Percentiles rank a stretch among this genome's conserved stretches.
Conservation (phyloP, 768 basidiomycete species). For the Tylopilus sp. region DNA sequence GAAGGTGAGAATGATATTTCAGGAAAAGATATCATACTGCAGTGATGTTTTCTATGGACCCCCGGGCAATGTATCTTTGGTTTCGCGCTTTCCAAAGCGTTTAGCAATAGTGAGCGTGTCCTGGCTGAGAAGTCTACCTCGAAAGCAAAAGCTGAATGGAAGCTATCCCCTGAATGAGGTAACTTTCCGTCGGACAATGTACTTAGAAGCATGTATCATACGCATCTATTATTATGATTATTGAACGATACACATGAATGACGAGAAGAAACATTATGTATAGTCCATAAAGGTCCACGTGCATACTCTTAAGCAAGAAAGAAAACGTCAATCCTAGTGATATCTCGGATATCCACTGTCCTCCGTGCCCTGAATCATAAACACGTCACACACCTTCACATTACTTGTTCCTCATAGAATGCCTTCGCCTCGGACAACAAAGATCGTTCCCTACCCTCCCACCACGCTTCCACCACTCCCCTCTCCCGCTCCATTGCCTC, state of each 20-base stretch:
- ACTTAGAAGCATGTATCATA: no score
- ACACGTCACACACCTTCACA: conserved; percentile 14
- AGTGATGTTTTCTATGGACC: no score
- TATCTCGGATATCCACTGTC: not conserved
- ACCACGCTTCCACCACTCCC: conserved; percentile 51
- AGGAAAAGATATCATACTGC: no score
- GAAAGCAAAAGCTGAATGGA: no score
- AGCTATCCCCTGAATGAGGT: no score
- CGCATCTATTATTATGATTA: not conserved
- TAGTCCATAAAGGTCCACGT: not conserved
- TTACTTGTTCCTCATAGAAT: conserved; percentile 35
- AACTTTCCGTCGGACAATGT: no score
- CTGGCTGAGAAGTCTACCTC: no score
- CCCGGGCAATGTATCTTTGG: no score
- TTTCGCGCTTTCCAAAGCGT: no score
- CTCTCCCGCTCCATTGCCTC: conserved; percentile 57
- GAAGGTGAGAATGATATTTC: no score
- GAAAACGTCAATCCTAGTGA: not conserved
- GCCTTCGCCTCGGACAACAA: conserved; percentile 29
- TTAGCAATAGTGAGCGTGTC: no score
- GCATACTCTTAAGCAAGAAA: not conserved
- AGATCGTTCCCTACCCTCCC: conserved; percentile 38
- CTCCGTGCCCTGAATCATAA: not conserved
- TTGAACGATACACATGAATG: not conserved
- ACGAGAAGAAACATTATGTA: conserved; percentile 1